Evolutionary conservation across 106 monocot species (phyloP), one percentile per base, ranked within the genome.

Genomic region (Apostasia shenzhenica): DNA sequence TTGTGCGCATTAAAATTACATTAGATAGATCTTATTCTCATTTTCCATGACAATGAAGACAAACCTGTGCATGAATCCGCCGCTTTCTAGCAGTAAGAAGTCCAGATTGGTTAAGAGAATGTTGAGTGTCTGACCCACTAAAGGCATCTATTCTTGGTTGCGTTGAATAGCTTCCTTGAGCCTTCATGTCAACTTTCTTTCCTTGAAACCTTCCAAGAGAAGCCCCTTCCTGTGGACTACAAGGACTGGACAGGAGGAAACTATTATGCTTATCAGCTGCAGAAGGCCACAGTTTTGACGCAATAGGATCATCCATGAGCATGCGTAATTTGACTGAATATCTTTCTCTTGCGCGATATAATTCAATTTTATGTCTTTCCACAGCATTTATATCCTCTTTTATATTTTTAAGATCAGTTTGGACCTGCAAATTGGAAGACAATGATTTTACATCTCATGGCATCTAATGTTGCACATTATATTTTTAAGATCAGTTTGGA

Each of bases 331-430:
- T 97, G 55, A 90, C 82, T 4, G 97, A 97, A 68, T 97, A 89
- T 74, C 92, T 82, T 66, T 97, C 97, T 55, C 89, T 92, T 71
- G 89, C 89, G 51, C 83, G 79, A 69, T 88, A 86, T 54, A 97
- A 61, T 65, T 92, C 97, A 54, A 86, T 73, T 70, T 81, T 76
- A 59, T 97, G 84, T 69, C 78, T 89, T 70, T 97, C 97, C 47
- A 97, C 89, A 79, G 88, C 78, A 73, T 79, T 85, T 81, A 97
- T 87, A 66, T 97, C 97, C 60, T 97, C 97, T 78, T 89, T 97
- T 61, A 97, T 92, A 70, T 85, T 92, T 47, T 92, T 86, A 45
- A 97, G 79, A 83, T 97, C 97, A 76, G 74, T 87, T 87, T 97
- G 97, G 56, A 97, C 86, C 97, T 97, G 75, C 43, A 76, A 57